Conservation (phyloP, 441 rosid genomes). For the Jatropha podagrica region DNA sequence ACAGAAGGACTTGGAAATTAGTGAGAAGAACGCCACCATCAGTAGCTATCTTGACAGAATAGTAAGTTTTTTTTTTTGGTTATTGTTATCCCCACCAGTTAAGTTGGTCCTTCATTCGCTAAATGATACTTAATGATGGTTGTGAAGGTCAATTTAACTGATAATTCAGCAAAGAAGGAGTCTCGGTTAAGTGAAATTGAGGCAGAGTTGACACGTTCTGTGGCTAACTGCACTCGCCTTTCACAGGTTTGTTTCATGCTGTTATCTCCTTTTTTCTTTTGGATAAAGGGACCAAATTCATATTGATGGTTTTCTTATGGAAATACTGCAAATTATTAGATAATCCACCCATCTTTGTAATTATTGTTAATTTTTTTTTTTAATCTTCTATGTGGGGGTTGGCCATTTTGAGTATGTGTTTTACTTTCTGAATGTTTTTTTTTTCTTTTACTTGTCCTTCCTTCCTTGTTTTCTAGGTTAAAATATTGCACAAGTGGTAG, state of each 20-base stretch:
- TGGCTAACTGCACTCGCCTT: constrained; percentile 67
- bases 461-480: not conserved
- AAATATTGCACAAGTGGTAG: not conserved
- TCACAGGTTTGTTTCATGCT: constrained; percentile 51
- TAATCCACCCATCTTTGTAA: not conserved
- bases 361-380: not conserved
- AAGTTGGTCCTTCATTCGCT: not conserved
- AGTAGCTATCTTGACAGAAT: constrained; percentile 82
- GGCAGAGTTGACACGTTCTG: constrained; percentile 65
- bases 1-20: constrained; percentile 74
- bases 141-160: constrained; percentile 66
- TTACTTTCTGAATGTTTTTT: not conserved
- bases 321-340: not conserved
- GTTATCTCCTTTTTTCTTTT: not conserved
- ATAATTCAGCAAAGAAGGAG: constrained; percentile 63
- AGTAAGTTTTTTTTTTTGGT: constrained; percentile 37
- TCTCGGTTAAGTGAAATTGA: constrained; percentile 62
- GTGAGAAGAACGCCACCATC: constrained; percentile 72
- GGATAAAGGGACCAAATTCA: not conserved
- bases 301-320: not conserved
- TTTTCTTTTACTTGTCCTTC: not conserved
- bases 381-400: not conserved
- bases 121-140: not conserved
- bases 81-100: not conserved
- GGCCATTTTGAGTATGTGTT: not conserved